Percentiles rank a stretch among this genome's conserved stretches.
Evolutionary conservation across 2,329 filamentous ascomycete genomes (phyloP).

Genomic region (Xylaria sp.): DNA sequence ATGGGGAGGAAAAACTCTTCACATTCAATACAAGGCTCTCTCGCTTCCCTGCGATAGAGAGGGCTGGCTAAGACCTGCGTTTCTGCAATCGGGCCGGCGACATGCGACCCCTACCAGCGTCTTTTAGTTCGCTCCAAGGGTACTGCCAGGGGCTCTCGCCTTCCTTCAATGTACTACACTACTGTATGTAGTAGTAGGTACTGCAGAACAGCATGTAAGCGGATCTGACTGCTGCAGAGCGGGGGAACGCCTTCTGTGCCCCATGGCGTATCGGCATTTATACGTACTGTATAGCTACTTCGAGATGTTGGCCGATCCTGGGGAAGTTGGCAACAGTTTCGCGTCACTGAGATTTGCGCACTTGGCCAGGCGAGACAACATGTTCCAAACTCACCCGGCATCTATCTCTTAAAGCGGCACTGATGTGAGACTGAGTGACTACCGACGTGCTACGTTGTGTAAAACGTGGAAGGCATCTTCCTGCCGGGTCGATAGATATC

Average conservation of each 20-base stretch:
- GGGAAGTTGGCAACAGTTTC: not conserved
- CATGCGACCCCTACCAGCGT: constrained; percentile 18
- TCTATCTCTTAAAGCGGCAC: constrained; percentile 13
- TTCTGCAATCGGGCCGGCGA: constrained; percentile 39
- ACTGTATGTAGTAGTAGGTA: not conserved
- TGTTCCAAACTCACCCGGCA: not conserved
- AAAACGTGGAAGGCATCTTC: constrained; percentile 11
- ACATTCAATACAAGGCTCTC: constrained; percentile 6
- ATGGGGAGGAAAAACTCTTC: constrained; percentile 3
- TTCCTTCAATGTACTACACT: not conserved
- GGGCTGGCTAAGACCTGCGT: constrained; percentile 8
- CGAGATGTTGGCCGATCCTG: constrained; percentile 8
- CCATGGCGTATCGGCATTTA: constrained; percentile 2
- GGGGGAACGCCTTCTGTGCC: constrained; percentile 17
- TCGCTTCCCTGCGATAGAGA: constrained; percentile 2
- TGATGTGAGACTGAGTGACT: constrained; percentile 5
- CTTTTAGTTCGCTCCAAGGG: not conserved
- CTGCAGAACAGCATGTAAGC: constrained; percentile 15
- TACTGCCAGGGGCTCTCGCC: constrained; percentile 2
- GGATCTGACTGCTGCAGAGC: constrained; percentile 12
- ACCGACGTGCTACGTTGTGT: not conserved
- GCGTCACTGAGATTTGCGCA: not conserved
- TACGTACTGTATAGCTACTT: constrained; percentile 32
- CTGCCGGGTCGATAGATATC: constrained; percentile 6
- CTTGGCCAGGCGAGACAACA: not conserved